phyloP scores from a whole-genome alignment of 306 rosid genomes.

The Leucaena leucocephala region DNA sequence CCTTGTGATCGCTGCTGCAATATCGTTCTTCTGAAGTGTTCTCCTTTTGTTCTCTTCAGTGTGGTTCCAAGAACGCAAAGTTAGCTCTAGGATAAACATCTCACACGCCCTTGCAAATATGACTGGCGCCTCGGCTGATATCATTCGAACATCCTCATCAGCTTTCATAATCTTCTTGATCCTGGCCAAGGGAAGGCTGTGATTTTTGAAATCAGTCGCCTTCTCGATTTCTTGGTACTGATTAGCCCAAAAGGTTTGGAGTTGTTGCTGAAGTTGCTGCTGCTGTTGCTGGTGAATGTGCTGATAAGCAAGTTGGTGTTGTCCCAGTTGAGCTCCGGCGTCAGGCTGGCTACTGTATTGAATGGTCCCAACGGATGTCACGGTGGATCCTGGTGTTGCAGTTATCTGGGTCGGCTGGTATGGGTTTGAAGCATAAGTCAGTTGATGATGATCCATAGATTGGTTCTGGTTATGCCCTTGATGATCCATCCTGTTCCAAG shows the following conservation, averaged over 20 bases:
- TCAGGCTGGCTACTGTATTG: slow-evolving; percentile 49
- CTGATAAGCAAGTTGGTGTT: slow-evolving; percentile 61
- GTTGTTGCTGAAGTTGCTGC: slow-evolving; percentile 59
- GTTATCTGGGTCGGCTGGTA: slow-evolving; percentile 49
- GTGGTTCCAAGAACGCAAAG: slow-evolving; percentile 64
- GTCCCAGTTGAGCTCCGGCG: slow-evolving; percentile 54
- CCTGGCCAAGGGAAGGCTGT: slow-evolving; percentile 62
- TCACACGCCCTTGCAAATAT: slow-evolving; percentile 62
- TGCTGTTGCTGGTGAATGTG: slow-evolving; percentile 62
- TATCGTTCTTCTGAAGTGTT: slow-evolving; percentile 58
- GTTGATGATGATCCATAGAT: slow-evolving; percentile 52
- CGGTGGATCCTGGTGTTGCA: slow-evolving; percentile 43
- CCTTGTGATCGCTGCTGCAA: slow-evolving; percentile 60
- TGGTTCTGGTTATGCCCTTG: slow-evolving; percentile 57
- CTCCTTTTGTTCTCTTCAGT: slow-evolving; percentile 64
- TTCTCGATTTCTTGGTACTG: slow-evolving; percentile 60
- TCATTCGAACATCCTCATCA: slow-evolving; percentile 61
- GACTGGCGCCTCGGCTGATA: slow-evolving; percentile 60
- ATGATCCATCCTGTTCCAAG: slow-evolving; percentile 58
- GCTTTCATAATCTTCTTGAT: slow-evolving; percentile 67
- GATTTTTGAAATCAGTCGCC: slow-evolving; percentile 58
- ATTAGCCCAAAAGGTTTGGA: slow-evolving; percentile 48
- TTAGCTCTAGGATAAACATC: slow-evolving; percentile 57
- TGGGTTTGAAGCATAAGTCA: slow-evolving; percentile 47
- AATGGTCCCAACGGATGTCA: slow-evolving; percentile 45